Base-by-base conservation (phyloP, 345 rosid genomes). In the Eutrema japonicum region DNA sequence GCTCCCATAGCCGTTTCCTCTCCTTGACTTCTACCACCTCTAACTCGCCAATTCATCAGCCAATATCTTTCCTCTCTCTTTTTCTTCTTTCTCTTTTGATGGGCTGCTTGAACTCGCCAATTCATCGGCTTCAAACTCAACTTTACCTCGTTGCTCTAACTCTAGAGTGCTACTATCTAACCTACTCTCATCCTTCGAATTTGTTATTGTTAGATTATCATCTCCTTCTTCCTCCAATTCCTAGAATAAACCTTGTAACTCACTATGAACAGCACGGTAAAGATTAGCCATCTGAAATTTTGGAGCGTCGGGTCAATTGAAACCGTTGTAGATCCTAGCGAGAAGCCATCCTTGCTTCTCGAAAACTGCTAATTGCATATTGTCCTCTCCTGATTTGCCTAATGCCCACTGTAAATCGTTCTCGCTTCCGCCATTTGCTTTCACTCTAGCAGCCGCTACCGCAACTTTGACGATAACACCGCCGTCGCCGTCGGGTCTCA, bases 271-370 rank as follows among this genome's bases (percentile, higher is more conserved):
- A 47, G 97, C 96, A 36, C 97, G 85, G 71, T 94, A 94, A 36
- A 94, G 99, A 86, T 89, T 86, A 58, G 90, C 96, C 99, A 94
- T 94, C 86, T 92, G 76, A 87, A 92, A 94, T 58, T 94, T 97
- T 2, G 99, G 97, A 35, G 97, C 98, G 52, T 94, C 98, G 0
- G 98, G 98, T 32, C 98, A 97, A 29, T 94, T 94, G 82, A 94
- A 94, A 29, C 98, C 98, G 72, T 94, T 97, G 67, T 94, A 94
- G 77, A 94, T 91, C 68, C 98, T 97, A 32, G 91, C 97, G 49
- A 91, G 16, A 16, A 16, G 16, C 16, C 16, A 16, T 16, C 16
- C 16, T 16, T 91, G 97, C 82, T 94, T 96, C 83, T 94, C 98
- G 41, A 97, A 91, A 40, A 94, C n/a, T n/a, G n/a, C n/a, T n/a